Evolutionary conservation across 805 yeast genomes (phyloP).

Genomic region (Komagataella kurtzmanii): DNA sequence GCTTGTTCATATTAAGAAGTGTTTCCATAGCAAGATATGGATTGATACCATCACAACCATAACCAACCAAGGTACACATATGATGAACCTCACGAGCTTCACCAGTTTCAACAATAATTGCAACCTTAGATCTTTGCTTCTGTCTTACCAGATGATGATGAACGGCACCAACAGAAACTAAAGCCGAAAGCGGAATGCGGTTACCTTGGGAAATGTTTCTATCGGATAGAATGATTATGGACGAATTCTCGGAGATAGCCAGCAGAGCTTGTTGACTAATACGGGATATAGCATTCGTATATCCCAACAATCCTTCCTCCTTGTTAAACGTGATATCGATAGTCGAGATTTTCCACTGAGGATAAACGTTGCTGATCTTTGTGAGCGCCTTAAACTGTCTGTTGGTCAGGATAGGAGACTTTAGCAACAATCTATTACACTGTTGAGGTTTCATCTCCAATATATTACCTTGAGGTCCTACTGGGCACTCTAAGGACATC

Average conservation of each 20-base stretch:
- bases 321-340: conserved; percentile 86
- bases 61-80: conserved; percentile 85
- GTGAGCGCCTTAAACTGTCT: conserved; percentile 64
- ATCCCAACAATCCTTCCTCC: conserved; percentile 75
- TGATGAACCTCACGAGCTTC: conserved; percentile 98
- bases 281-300: conserved; percentile 71
- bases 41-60: conserved; percentile 93
- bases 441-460: conserved; percentile 87
- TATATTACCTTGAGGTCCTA: conserved; percentile 97
- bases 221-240: conserved; percentile 71
- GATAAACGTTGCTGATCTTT: conserved; percentile 61
- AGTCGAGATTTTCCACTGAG: conserved; percentile 71
- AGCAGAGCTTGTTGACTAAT: conserved; percentile 79
- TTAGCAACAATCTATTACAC: conserved; percentile 76
- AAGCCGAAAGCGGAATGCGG: conserved; percentile 71
- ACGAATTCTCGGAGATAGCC: conserved; percentile 65
- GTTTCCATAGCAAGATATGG: conserved; percentile 93
- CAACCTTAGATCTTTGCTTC: conserved; percentile 92
- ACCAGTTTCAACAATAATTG: conserved; percentile 82
- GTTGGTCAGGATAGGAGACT: conserved; percentile 70
- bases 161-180: conserved; percentile 92
- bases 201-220: conserved; percentile 31
- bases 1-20: conserved; percentile 69
- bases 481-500: conserved; percentile 92
- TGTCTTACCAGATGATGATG: conserved; percentile 94